These are phyloP conservation scores for Saccharomyces hybrid DNA, from an alignment of 1,139 yeast genomes.

Conservation along the genomic window DNA sequence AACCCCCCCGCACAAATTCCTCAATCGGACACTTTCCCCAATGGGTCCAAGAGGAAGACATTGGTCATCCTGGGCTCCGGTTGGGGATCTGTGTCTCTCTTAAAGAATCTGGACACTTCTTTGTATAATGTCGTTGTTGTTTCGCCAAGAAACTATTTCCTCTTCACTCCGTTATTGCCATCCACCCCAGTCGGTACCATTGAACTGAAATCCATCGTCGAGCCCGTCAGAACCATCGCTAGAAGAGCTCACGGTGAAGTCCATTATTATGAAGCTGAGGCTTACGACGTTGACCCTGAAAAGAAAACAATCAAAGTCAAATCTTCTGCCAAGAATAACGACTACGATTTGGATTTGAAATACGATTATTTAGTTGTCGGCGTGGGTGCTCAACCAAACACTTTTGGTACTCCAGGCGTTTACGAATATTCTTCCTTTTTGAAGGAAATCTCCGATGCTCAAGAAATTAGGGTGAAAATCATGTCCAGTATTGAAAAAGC, in stretches of 20 bases:
- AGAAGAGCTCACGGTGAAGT: constrained; percentile 73
- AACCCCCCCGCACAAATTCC: constrained; percentile 53
- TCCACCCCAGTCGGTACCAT: constrained; percentile 92
- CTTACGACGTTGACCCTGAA: constrained; percentile 69
- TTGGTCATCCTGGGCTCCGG: constrained; percentile 88
- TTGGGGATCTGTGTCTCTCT: constrained; percentile 82
- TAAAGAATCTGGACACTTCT: constrained; percentile 79
- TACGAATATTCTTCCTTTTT: constrained; percentile 77
- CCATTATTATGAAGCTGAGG: constrained; percentile 84
- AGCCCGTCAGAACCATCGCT: constrained; percentile 71
- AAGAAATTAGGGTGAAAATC: constrained; percentile 63
- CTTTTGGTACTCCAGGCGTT: constrained; percentile 91
- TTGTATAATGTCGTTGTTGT: constrained; percentile 82
- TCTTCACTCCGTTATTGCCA: constrained; percentile 89
- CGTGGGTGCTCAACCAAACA: constrained; percentile 88
- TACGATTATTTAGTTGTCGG: constrained; percentile 83
- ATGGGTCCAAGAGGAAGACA: constrained; percentile 77
- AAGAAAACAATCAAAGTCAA: constrained; percentile 54
- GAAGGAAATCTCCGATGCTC: constrained; percentile 81
- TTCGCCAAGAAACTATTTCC: constrained; percentile 89
- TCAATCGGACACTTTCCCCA: constrained; percentile 50
- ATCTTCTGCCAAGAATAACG: constrained; percentile 27
- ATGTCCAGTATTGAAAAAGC: constrained; percentile 83
- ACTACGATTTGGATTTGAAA: constrained; percentile 42
- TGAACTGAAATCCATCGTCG: constrained; percentile 82